Conservation (phyloP, 306 rosid genomes). For the Rosa rugosa region DNA sequence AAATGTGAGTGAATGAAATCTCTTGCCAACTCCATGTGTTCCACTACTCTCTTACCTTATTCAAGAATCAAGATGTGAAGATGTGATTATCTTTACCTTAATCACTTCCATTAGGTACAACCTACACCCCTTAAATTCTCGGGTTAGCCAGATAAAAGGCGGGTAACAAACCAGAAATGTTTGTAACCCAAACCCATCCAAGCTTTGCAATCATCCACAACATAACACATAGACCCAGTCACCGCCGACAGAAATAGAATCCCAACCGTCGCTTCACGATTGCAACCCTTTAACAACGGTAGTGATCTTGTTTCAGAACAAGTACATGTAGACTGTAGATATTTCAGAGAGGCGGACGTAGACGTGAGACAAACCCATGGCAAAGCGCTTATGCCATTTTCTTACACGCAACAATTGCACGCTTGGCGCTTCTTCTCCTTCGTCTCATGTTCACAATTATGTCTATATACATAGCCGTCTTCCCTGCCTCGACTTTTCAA, state of each 20-base stretch:
- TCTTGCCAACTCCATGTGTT: too few species aligned
- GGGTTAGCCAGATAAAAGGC: too few species aligned
- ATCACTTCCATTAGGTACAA: too few species aligned
- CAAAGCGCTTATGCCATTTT: constrained; percentile 50
- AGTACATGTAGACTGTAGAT: constrained; percentile 29
- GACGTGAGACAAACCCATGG: constrained; percentile 63
- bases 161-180: too few species aligned
- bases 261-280: not conserved
- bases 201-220: not conserved
- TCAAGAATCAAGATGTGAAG: too few species aligned
- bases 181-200: too few species aligned
- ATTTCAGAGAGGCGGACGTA: constrained; percentile 57
- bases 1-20: too few species aligned
- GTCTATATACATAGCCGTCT: not conserved
- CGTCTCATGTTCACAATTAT: not conserved
- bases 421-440: constrained; percentile 5
- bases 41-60: too few species aligned
- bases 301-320: not conserved
- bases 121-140: too few species aligned
- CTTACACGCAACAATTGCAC: constrained; percentile 83
- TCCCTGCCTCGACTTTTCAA: not conserved
- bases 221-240: not conserved
- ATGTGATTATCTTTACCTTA: too few species aligned
- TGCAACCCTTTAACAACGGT: not conserved
- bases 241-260: not conserved